Percentiles rank a stretch among this genome's conserved stretches.
Evolutionary conservation across 148 eudicot genomes (phyloP).

Genomic region (Rhododendron griersonianum): DNA sequence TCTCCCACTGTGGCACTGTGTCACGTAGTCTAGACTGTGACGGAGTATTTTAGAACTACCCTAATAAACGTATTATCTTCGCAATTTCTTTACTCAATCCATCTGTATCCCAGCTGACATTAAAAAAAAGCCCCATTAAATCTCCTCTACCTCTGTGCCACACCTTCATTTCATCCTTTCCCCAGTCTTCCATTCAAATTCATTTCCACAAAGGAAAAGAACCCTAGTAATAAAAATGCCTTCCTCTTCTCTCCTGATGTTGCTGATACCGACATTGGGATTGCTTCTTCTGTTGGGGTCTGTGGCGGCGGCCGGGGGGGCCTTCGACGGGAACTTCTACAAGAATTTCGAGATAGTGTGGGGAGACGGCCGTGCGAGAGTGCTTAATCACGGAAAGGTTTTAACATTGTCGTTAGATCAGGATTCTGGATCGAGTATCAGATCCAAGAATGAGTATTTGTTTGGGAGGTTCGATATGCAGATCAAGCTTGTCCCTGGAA

Average conservation of each 20-base stretch:
- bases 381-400: conserved; percentile 4
- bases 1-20: not conserved
- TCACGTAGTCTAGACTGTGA: no score
- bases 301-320: not conserved
- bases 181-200: not conserved
- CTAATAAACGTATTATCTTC: no score
- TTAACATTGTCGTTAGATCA: conserved; percentile 6
- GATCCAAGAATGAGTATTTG: conserved; percentile 23
- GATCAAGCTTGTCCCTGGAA: conserved; percentile 29
- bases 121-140: not conserved
- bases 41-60: not conserved
- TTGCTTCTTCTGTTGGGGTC: not conserved
- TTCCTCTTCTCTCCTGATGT: not conserved
- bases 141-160: not conserved
- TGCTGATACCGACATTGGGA: not conserved
- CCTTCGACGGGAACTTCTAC: conserved; percentile 1
- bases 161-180: not conserved
- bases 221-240: not conserved
- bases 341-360: conserved; percentile 17
- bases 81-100: not conserved
- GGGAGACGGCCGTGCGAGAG: conserved; percentile 23
- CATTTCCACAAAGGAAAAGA: not conserved
- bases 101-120: not conserved
- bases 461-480: conserved; percentile 30
- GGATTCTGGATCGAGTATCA: conserved; percentile 17